Evolutionary conservation across 2,329 filamentous ascomycete genomes (phyloP).

Genomic region (Pseudogymnoascus sp.): DNA sequence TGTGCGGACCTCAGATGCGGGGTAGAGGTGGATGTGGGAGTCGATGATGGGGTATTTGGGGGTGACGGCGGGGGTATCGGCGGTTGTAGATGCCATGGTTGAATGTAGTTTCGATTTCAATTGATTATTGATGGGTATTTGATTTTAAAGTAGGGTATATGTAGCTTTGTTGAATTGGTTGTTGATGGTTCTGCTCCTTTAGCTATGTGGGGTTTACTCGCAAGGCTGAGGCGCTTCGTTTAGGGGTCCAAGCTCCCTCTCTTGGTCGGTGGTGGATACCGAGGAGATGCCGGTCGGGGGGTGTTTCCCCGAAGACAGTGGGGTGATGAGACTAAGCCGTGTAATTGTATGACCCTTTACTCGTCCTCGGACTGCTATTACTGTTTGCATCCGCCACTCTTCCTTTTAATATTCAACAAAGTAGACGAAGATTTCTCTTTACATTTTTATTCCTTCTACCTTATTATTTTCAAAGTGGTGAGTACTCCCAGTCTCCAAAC

Average conservation of each 20-base stretch:
- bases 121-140: background rate
- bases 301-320: constrained; percentile 1
- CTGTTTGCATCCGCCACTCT: background rate
- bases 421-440: background rate
- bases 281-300: background rate
- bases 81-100: background rate
- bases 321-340: background rate
- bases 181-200: background rate
- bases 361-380: background rate
- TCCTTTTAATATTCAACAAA: background rate
- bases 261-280: background rate
- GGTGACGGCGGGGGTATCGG: background rate
- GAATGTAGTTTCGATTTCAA: background rate
- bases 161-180: background rate
- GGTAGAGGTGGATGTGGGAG: constrained; percentile 86
- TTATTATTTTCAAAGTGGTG: background rate
- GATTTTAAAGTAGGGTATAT: background rate
- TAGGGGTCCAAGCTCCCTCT: background rate
- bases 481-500: background rate
- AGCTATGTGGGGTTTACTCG: constrained; percentile 4
- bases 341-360: background rate
- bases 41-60: constrained; percentile 61
- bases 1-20: constrained; percentile 54
- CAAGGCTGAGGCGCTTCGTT: background rate
- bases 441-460: background rate